Conservation (phyloP, 2,329 filamentous ascomycete genomes). For the Lecanicillium sp. region DNA sequence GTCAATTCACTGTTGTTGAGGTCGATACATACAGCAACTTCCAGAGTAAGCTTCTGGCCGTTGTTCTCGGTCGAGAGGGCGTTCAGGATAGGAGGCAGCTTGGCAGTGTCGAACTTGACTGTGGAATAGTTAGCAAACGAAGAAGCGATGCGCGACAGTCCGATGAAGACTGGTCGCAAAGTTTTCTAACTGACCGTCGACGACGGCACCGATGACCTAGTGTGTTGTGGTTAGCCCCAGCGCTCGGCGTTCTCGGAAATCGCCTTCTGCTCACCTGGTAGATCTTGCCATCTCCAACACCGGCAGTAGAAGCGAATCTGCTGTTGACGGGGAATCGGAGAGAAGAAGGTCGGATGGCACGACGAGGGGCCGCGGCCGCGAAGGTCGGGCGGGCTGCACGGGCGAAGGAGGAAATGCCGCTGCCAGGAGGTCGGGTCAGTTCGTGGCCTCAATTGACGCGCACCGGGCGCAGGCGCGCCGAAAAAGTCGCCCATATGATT, state of each 20-base stretch:
- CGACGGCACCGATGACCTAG: conserved; percentile 96
- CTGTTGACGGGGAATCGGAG: conserved; percentile 47
- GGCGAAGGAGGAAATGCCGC: conserved; percentile 59
- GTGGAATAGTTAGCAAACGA: conserved; percentile 23
- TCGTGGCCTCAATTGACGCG: conserved; percentile 35
- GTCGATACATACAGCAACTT: conserved; percentile 72
- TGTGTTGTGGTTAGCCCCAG: conserved; percentile 45
- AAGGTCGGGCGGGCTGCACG: conserved; percentile 55
- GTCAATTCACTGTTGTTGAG: conserved; percentile 5
- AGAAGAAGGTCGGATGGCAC: conserved; percentile 48
- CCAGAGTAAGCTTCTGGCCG: conserved; percentile 88
- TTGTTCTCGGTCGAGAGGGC: conserved; percentile 87
- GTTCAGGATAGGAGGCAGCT: conserved; percentile 96
- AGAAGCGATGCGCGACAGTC: conserved; percentile 9
- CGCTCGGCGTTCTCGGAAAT: conserved; percentile 1
- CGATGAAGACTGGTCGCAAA: conserved; percentile 8
- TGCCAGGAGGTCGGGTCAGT: conserved; percentile 27
- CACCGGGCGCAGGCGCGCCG: conserved; percentile 13
- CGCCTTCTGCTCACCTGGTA: conserved; percentile 47
- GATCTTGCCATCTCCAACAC: conserved; percentile 58
- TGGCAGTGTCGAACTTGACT: conserved; percentile 96
- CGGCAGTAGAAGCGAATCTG: conserved; percentile 51
- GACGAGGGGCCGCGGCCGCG: conserved; percentile 48
- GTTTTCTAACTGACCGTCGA: conserved; percentile 69
- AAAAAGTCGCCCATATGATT: conserved; percentile 21